Evolutionary conservation across 352 stramenopile species (phyloP), one percentile per base, ranked within the genome.

Genomic region (Nothophytophthora sp.): DNA sequence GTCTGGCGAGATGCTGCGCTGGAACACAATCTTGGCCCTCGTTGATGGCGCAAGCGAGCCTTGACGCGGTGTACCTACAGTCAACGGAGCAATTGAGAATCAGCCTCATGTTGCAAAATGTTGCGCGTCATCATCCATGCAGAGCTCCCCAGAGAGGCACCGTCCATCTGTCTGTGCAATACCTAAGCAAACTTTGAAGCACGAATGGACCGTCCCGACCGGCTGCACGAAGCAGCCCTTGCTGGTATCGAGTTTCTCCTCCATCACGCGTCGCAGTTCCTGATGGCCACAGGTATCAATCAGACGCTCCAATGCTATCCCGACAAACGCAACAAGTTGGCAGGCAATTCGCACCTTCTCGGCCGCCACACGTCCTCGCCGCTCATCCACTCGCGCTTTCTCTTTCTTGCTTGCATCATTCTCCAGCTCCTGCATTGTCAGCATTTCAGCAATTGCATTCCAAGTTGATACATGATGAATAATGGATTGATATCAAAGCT

Each of bases 51-150:
- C 87, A 7, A 95, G 73, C 22, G 81, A 73, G 0, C 84, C 84
- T 66, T 96, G 88, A 13, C 88, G 80, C n/a, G 88, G 88, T 1
- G 86, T 95, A 11, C 86, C 82, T 83, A 29, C 27, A 49, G 44
- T 19, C 29, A 55, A 5, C 13, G 51, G 36, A 30, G 36, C 19
- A 29, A 25, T 10, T 27, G 22, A 33, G 32, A 18, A 27, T 41
- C 19, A 52, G 18, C 12, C 28, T 16, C 24, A 20, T 22, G 23
- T 19, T 36, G 15, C 6, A 50, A 25, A 25, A 24, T 40, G 4
- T 24, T 34, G 5, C 15, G n/a, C 30, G 13, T 29, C 16, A 4
- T 16, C 22, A 7, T 38, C 0, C n/a, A n/a, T 32, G 23, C 5
- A n/a, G n/a, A n/a, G n/a, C n/a, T n/a, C n/a, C n/a, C n/a, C n/a